Evolutionary conservation across 768 basidiomycete genomes (phyloP).

Genomic region (Cytidiella melzeri): DNA sequence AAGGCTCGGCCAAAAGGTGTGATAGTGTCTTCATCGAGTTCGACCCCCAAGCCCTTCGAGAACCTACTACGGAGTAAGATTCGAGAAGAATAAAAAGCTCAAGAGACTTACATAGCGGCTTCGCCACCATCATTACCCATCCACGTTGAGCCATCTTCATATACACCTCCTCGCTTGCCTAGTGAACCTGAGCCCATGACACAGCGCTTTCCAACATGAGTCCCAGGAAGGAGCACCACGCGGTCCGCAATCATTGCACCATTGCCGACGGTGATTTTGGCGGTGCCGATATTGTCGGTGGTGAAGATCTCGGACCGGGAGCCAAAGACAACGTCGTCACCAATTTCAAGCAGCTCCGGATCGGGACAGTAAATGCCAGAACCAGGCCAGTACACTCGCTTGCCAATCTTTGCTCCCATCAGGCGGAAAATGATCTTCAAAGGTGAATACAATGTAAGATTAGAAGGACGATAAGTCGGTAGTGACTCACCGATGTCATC

Average conservation of each 20-base stretch:
- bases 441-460: too few relatives aligned
- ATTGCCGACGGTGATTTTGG: constrained; percentile 33
- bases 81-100: not conserved
- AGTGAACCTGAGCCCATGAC: constrained; percentile 46
- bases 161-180: constrained; percentile 34
- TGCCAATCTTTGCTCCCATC: constrained; percentile 47
- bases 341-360: constrained; percentile 42
- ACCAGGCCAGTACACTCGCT: constrained; percentile 43
- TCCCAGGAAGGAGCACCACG: constrained; percentile 39
- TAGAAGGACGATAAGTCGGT: too few relatives aligned
- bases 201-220: constrained; percentile 32
- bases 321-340: constrained; percentile 45
- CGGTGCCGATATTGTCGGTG: constrained; percentile 35
- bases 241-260: constrained; percentile 51
- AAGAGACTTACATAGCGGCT: constrained; percentile 19
- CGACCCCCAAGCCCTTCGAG: constrained; percentile 16
- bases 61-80: constrained; percentile 1
- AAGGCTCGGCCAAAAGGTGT: constrained; percentile 41
- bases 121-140: constrained; percentile 41
- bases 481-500: constrained; percentile 39
- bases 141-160: constrained; percentile 41
- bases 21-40: constrained; percentile 22
- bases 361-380: constrained; percentile 40
- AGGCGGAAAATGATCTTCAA: constrained; percentile 33
- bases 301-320: constrained; percentile 40